Evolutionary conservation across 2,329 filamentous ascomycete genomes (phyloP), one percentile per base, ranked within the genome.

Genomic region (Pestalotiopsis sp.): DNA sequence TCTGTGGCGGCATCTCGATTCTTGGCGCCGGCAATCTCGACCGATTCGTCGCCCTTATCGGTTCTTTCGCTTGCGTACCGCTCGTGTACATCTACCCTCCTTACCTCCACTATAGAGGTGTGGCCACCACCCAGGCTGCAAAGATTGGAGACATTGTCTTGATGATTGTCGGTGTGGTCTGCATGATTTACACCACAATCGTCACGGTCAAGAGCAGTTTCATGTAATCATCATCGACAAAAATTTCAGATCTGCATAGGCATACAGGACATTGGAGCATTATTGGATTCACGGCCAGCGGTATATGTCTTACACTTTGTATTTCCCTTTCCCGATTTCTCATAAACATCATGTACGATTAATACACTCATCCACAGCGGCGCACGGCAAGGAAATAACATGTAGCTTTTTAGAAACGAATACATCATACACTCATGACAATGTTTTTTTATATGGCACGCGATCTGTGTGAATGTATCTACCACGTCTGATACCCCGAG

Each of bases 21-120:
- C 72, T 88, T 1, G 91, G 91, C 17, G 89, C 91, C 0, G 88
- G 85, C 56, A 89, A 92, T 75, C 80, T 94, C 69, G 91, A 94
- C 78, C 89, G 91, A 70, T 93, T 93, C 71, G 91, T 94, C 13
- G 89, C 91, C 0, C 80, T 94, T 60, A 93, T 93, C 70, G 91
- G 91, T 13, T 90, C 87, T 48, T 89, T 92, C 74, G 91, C 91
- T 1, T 94, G 91, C 72, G 89, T 94, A 66, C 91, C 91, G 14
- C 78, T 94, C 70, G 91, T 94, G 11, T 94, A 93, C 78, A 91
- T 94, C 68, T 94, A 93, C 75, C 91, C 92, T 57, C 86, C 92
- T 0, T 89, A 85, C 70, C 75, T 94, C 74, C 92, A 94, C 76
- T 91, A 88, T 78, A 88, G 85, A 73, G 91, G 89, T 4, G 83